Conservation (phyloP, 306 rosid species). For the Canavalia ensiformis region DNA sequence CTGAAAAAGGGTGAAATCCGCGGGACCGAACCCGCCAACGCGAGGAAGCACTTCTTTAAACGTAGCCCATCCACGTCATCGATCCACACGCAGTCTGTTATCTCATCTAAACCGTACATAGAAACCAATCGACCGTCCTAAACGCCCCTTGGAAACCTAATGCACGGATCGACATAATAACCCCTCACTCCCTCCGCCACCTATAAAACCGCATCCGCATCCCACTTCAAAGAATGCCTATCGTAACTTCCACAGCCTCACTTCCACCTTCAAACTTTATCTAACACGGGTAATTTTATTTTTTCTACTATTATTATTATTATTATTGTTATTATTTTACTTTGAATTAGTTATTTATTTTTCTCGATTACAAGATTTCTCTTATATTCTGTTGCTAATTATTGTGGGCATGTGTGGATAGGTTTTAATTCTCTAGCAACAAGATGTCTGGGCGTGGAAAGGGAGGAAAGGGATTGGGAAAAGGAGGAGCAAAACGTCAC, state of each 20-base stretch:
- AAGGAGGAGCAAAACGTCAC: constrained; percentile 84
- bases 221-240: neutral
- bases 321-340: too few species aligned
- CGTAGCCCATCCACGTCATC: constrained; percentile 51
- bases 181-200: neutral
- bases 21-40: constrained; percentile 37
- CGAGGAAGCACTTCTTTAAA: neutral
- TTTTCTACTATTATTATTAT: too few species aligned
- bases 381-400: neutral
- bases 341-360: too few species aligned
- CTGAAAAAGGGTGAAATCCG: neutral
- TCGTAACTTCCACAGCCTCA: neutral
- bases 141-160: neutral
- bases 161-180: constrained; percentile 42
- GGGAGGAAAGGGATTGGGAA: constrained; percentile 79
- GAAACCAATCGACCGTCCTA: constrained; percentile 31
- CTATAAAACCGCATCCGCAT: neutral
- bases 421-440: neutral
- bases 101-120: constrained; percentile 31
- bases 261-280: neutral
- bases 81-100: constrained; percentile 26
- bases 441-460: constrained; percentile 81
- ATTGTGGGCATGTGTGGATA: neutral
- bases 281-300: neutral
- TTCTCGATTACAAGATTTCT: neutral